Evolutionary conservation across 176 grass and related monocot species (phyloP).

Genomic region (Saccharum officinarum): DNA sequence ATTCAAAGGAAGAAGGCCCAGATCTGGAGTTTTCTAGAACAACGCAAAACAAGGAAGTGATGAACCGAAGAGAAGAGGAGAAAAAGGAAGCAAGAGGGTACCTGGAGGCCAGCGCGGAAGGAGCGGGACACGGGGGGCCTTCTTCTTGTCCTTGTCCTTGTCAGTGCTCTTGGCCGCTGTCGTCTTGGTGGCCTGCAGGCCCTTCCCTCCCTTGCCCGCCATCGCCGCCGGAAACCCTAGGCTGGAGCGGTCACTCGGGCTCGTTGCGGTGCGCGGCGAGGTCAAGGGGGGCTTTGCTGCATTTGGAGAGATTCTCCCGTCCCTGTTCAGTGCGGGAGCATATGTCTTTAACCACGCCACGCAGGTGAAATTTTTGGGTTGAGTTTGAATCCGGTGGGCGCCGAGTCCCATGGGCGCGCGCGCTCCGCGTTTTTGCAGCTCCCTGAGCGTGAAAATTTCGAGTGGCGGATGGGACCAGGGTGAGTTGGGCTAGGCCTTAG

Average conservation of each 20-base stretch:
- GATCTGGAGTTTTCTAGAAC: neutral
- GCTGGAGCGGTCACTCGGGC: neutral
- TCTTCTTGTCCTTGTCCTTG: constrained; percentile 68
- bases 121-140: constrained; percentile 73
- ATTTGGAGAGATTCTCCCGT: neutral
- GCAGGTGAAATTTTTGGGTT: neutral
- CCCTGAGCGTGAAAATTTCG: neutral
- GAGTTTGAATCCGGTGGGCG: neutral
- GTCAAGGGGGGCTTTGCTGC: neutral
- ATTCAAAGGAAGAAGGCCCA: no score
- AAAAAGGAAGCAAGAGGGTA: neutral
- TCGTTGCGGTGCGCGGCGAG: neutral
- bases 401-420: neutral
- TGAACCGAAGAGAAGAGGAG: neutral
- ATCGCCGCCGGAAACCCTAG: constrained; percentile 30
- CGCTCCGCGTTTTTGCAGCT: neutral
- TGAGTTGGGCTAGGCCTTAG: neutral
- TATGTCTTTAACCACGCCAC: neutral
- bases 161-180: constrained; percentile 30
- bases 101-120: constrained; percentile 73
- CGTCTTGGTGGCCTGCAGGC: constrained; percentile 57
- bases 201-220: constrained; percentile 83
- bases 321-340: neutral
- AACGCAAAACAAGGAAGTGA: neutral
- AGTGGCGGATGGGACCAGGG: neutral